A percentile compares a stretch with the other conserved stretches of the same genome.
Conservation (phyloP, 495 filamentous ascomycete species). For the Extremus antarcticus region DNA sequence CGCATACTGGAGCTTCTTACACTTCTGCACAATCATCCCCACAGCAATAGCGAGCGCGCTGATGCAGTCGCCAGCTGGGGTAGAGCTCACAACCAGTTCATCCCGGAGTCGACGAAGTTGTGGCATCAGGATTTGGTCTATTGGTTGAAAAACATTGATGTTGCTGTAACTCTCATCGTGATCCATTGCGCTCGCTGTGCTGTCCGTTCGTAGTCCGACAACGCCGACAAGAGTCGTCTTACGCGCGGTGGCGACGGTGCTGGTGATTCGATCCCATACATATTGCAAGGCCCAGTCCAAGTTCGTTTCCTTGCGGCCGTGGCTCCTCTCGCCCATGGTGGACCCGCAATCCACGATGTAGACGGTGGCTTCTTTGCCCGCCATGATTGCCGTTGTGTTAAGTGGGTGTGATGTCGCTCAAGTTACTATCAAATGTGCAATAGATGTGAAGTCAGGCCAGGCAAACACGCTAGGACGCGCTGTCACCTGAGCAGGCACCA, state of each 20-base stretch:
- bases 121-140: constrained; percentile 66
- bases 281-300: constrained; percentile 86
- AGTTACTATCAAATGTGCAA: neutral
- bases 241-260: constrained; percentile 67
- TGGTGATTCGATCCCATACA: constrained; percentile 91
- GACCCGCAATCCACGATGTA: constrained; percentile 80
- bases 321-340: constrained; percentile 66
- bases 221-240: constrained; percentile 75
- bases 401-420: neutral
- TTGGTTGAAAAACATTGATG: constrained; percentile 60
- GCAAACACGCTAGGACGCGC: too few species aligned
- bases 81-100: constrained; percentile 51
- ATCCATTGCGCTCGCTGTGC: constrained; percentile 56
- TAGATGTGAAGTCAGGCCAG: neutral
- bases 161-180: constrained; percentile 59
- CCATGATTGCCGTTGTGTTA: constrained; percentile 45
- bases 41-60: constrained; percentile 79
- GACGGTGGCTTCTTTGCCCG: constrained; percentile 85
- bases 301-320: constrained; percentile 68
- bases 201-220: constrained; percentile 69
- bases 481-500: too few species aligned
- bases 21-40: constrained; percentile 69
- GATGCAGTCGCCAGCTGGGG: constrained; percentile 69
- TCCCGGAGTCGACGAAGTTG: constrained; percentile 53
- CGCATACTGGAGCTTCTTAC: constrained; percentile 82